Percentiles rank a stretch among this genome's conserved stretches.
Conservation (phyloP, 305 asterid genomes). For the Andrographis paniculata region DNA sequence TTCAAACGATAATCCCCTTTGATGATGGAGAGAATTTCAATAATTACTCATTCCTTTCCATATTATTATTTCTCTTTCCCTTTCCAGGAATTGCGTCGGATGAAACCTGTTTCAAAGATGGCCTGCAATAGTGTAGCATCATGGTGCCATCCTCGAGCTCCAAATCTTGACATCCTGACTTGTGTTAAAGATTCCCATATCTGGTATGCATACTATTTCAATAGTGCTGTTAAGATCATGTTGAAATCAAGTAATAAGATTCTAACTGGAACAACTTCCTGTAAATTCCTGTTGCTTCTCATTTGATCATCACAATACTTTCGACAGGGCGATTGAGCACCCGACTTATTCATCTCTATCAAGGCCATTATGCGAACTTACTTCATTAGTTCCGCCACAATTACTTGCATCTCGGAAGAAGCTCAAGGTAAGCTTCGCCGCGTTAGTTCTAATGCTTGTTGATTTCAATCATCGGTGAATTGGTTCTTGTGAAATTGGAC, state of each 20-base stretch:
- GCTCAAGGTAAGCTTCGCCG: constrained; percentile 55
- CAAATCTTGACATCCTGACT: constrained; percentile 93
- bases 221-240: constrained; percentile 3
- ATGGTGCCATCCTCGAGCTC: constrained; percentile 99
- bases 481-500: constrained; percentile 18
- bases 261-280: neutral
- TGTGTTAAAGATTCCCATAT: constrained; percentile 99
- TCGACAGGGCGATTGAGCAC: constrained; percentile 91
- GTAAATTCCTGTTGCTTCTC: constrained; percentile 7
- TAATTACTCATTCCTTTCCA: neutral
- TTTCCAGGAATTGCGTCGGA: constrained; percentile 68
- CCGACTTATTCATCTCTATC: constrained; percentile 89
- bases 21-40: neutral
- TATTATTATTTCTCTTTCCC: constrained; percentile 4
- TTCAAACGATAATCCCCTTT: neutral
- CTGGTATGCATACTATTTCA: constrained; percentile 44
- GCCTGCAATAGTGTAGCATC: constrained; percentile 99
- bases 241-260: constrained; percentile 13
- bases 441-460: neutral
- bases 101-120: constrained; percentile 92
- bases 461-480: constrained; percentile 12
- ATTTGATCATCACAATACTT: constrained; percentile 13
- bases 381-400: constrained; percentile 85
- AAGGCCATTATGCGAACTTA: constrained; percentile 92
- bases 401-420: constrained; percentile 83